These are phyloP conservation scores for Fistulifera pelliculosa DNA, from an alignment of 108 stramenopile genomes.

Conservation along the genomic window DNA sequence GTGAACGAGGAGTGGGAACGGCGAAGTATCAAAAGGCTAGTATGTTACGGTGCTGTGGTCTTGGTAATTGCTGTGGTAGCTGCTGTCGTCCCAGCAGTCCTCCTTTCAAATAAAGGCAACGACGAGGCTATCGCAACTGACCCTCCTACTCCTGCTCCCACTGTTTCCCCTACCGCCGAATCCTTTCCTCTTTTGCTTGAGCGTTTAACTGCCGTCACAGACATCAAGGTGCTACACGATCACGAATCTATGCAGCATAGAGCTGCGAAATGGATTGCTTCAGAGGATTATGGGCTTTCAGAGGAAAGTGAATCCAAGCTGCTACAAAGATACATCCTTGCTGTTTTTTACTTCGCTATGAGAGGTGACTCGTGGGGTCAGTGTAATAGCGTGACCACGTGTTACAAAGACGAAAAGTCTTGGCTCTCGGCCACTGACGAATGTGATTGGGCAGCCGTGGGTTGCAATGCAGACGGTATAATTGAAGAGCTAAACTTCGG, in stretches of 20 bases:
- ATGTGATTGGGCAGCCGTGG: not conserved
- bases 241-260: slow-evolving; percentile 17
- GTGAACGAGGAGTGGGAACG: slow-evolving; percentile 10
- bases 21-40: not conserved
- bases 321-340: slow-evolving; percentile 23
- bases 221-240: too few species aligned
- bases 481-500: slow-evolving; percentile 10
- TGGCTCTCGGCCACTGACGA: not conserved
- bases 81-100: slow-evolving; percentile 8
- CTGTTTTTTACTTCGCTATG: slow-evolving; percentile 24
- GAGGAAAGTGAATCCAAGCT: not conserved
- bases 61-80: slow-evolving; percentile 4
- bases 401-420: slow-evolving; percentile 1
- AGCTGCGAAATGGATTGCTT: slow-evolving; percentile 31
- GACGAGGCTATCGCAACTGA: not conserved
- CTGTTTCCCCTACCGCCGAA: not conserved
- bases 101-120: not conserved
- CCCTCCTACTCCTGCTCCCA: slow-evolving; percentile 5
- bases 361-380: not conserved
- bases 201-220: too few species aligned
- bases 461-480: slow-evolving; percentile 8
- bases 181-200: slow-evolving; percentile 1
- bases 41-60: slow-evolving; percentile 5
- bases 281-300: slow-evolving; percentile 10
- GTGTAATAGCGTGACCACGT: not conserved